phyloP scores from a whole-genome alignment of 257 asterid genomes.

The Penstemon eatonii region DNA sequence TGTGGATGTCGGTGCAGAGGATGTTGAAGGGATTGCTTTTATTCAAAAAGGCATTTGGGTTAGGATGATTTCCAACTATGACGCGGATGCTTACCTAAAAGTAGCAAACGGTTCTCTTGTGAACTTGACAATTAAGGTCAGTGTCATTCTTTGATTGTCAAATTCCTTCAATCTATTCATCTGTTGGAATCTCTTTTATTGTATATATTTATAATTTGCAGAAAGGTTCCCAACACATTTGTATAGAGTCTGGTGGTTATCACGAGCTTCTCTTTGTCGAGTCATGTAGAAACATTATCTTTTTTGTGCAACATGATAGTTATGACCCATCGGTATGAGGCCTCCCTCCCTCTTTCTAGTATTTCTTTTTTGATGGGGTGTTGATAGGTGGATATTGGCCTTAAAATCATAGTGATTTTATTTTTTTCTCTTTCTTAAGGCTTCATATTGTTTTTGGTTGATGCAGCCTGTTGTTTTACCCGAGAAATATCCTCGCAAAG shows the following conservation, averaged over 20 bases:
- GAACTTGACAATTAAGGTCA: constrained; percentile 75
- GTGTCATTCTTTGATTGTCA: constrained; percentile 25
- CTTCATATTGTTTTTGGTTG: constrained; percentile 31
- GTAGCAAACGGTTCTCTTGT: constrained; percentile 56
- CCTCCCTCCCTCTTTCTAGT: constrained; percentile 5
- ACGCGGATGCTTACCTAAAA: constrained; percentile 67
- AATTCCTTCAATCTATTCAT: constrained; percentile 13
- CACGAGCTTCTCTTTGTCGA: constrained; percentile 83
- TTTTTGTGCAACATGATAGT: constrained; percentile 65
- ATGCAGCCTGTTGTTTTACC: constrained; percentile 85
- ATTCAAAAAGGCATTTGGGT: constrained; percentile 88
- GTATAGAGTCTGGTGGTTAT: constrained; percentile 82
- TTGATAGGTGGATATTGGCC: neutral
- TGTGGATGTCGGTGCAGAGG: constrained; percentile 75
- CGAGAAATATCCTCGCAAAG: constrained; percentile 79
- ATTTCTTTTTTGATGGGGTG: constrained; percentile 4
- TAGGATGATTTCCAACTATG: constrained; percentile 75
- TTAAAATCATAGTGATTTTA: neutral
- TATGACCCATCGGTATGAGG: constrained; percentile 56
- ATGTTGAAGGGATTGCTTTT: constrained; percentile 72
- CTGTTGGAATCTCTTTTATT: constrained; percentile 29
- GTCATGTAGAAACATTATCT: constrained; percentile 54
- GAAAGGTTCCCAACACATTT: constrained; percentile 79
- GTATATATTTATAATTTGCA: constrained; percentile 44
- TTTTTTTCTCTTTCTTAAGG: constrained; percentile 9